Evolutionary conservation across 2,329 filamentous ascomycete genomes (phyloP), one percentile per base, ranked within the genome.

Genomic region (Leptographium galeiforme): DNA sequence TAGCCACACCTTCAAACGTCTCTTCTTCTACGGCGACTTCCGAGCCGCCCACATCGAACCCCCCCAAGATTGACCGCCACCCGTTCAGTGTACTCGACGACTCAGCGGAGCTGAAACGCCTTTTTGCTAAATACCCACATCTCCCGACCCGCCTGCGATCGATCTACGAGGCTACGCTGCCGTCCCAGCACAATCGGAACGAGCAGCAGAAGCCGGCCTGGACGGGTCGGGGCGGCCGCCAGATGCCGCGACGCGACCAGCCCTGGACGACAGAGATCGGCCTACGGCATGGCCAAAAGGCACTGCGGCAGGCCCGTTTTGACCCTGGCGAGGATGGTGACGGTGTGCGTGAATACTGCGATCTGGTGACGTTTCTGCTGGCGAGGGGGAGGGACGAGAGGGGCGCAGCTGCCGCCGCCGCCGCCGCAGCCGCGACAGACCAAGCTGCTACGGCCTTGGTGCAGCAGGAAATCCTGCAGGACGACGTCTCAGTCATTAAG

Each of bases 251-350:
- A 11, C 36, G 48, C 33, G 4, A 18, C 33, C 64, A 68, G 48
- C 62, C 61, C 4, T 85, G 81, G 82, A 78, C 75, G 25, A 69
- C 71, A 46, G 79, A 84, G 50, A 69, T 75, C 7, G 81, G 81
- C 8, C 70, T 81, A 49, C 69, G 74, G 52, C 74, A 74, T 19
- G 82, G 78, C 1, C 73, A 78, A 46, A 69, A 73, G 19, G 74
- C 73, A 14, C 66, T 85, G 55, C 73, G 74, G 44, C 70, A 65
- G 52, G 74, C 76, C 38, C 70, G 76, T 54, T 68, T 69, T 36
- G 70, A 72, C 34, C 70, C 72, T 1, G 71, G 74, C n/a, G 72
- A 75, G 58, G 75, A 75, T 54, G 78, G 78, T 34, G 78, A 82
- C 58, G 80, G 71, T 6, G 68, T 85, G 34, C 68, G 75, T 51